Evolutionary conservation across 2,329 filamentous ascomycete genomes (phyloP), one percentile per base, ranked within the genome.

Genomic region (Trichoderma sp.): DNA sequence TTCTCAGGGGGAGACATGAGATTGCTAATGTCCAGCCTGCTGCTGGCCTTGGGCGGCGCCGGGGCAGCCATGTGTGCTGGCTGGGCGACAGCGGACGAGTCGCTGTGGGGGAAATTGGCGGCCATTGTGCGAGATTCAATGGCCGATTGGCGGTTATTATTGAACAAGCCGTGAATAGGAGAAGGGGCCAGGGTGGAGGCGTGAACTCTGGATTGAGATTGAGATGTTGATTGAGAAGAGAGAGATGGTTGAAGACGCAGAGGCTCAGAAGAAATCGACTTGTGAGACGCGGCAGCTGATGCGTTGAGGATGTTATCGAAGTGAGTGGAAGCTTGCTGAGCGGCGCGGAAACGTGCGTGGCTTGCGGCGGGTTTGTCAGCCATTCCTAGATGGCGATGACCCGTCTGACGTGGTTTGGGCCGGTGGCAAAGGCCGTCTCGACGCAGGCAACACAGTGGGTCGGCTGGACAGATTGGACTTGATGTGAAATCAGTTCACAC

Each of bases 1-100:
- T 81, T 81, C 47, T 89, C 87, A 27, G 88, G 88, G 37, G 88
- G 88, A 27, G 88, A 90, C 84, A 90, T 88, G 69, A 90, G 80
- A 71, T 81, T 88, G 79, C 77, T 84, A 72, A 87, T 85, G 71
- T 84, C 81, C 65, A 84, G 74, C 72, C 84, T 85, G 75, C 81
- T 84, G 5, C 72, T 37, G 27, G 72, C 72, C 62, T 74, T 72
- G 49, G 27, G 74, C 68, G 55, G 55, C 43, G 74, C 73, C 27
- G 71, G 71, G 11, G 75, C 73, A 35, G 74, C 75, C 76, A 77
- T 78, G 13, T 13, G 11, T 74, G 76, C 69, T 69, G 53, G 53
- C 7, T n/a, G n/a, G 13, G 52, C 52, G n/a, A 68, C 70, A 58
- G 69, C 65, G 65, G 70, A 62, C 62, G 73, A 72, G 43, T 71